These are phyloP conservation scores for Colletotrichum orbiculare DNA, from an alignment of 2,329 filamentous ascomycete species.

Conservation along the genomic window DNA sequence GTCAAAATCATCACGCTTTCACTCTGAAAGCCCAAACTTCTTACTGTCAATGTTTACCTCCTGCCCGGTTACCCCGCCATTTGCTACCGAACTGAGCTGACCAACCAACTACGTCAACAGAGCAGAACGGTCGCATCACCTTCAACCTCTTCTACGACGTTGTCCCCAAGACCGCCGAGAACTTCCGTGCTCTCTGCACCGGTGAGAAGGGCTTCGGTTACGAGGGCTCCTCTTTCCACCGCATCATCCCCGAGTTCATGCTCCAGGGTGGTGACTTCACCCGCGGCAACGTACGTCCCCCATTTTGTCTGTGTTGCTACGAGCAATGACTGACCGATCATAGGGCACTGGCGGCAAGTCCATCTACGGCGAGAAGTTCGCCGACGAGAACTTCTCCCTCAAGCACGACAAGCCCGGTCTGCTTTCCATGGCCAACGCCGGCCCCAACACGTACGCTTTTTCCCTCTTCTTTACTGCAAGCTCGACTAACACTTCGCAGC, in stretches of 20 bases:
- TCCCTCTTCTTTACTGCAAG: not conserved
- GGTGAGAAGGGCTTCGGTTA: constrained; percentile 86
- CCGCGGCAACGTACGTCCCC: constrained; percentile 80
- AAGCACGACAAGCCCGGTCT: constrained; percentile 81
- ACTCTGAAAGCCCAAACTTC: constrained; percentile 13
- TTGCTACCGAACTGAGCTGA: constrained; percentile 20
- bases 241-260: constrained; percentile 94
- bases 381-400: constrained; percentile 88
- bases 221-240: constrained; percentile 87
- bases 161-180: constrained; percentile 88
- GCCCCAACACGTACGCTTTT: constrained; percentile 82
- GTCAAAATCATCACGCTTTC: constrained; percentile 21
- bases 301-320: not conserved
- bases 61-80: not conserved
- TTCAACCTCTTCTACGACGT: constrained; percentile 88
- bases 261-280: constrained; percentile 97
- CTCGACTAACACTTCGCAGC: constrained; percentile 64
- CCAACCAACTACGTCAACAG: constrained; percentile 55
- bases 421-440: constrained; percentile 95
- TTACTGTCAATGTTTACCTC: not conserved
- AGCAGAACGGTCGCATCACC: constrained; percentile 81
- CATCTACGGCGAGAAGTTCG: constrained; percentile 95
- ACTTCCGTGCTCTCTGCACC: constrained; percentile 88
- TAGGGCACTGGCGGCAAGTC: constrained; percentile 92
- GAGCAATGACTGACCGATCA: not conserved